phyloP scores from a whole-genome alignment of 2,329 filamentous ascomycete genomes.

The Mollisiaceae sp. region DNA sequence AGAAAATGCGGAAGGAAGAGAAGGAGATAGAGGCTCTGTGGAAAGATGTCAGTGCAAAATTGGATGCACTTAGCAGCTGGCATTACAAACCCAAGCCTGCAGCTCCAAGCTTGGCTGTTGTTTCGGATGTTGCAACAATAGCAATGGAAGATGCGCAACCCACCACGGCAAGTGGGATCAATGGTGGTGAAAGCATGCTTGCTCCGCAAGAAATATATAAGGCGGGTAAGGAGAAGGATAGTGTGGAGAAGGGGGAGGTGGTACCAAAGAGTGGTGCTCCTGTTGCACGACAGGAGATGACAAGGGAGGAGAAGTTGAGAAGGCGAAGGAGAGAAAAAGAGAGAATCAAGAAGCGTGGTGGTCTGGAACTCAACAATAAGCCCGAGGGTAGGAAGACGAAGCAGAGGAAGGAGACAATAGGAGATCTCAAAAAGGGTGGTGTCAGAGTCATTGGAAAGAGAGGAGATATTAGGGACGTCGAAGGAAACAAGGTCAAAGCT shows the following conservation, averaged over 20 bases:
- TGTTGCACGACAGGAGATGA: conserved; percentile 84
- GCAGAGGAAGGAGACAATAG: conserved; percentile 55
- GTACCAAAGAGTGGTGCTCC: conserved; percentile 79
- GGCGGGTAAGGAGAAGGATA: conserved; percentile 66
- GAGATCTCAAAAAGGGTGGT: conserved; percentile 75
- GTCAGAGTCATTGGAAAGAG: conserved; percentile 92
- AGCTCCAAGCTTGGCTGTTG: conserved; percentile 81
- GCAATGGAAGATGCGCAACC: conserved; percentile 95
- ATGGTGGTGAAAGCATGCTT: conserved; percentile 72
- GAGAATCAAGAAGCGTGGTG: conserved; percentile 73
- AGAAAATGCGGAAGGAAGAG: conserved; percentile 82
- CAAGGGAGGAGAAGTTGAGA: conserved; percentile 80
- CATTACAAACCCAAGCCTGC: conserved; percentile 92
- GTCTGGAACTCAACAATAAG: conserved; percentile 52
- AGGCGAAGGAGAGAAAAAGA: conserved; percentile 84
- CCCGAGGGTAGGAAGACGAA: conserved; percentile 63
- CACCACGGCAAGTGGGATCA: conserved; percentile 75
- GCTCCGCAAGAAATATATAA: conserved; percentile 95
- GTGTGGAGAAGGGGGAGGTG: conserved; percentile 69
- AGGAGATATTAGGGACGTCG: conserved; percentile 82
- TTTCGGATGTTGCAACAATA: conserved; percentile 89
- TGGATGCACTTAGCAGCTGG: conserved; percentile 91
- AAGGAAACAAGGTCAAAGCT: conserved; percentile 74
- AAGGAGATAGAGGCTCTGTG: conserved; percentile 82
- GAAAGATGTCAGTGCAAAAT: conserved; percentile 77